Evolutionary conservation across 106 monocot species (phyloP).

Genomic region (Platanthera zijinensis): DNA sequence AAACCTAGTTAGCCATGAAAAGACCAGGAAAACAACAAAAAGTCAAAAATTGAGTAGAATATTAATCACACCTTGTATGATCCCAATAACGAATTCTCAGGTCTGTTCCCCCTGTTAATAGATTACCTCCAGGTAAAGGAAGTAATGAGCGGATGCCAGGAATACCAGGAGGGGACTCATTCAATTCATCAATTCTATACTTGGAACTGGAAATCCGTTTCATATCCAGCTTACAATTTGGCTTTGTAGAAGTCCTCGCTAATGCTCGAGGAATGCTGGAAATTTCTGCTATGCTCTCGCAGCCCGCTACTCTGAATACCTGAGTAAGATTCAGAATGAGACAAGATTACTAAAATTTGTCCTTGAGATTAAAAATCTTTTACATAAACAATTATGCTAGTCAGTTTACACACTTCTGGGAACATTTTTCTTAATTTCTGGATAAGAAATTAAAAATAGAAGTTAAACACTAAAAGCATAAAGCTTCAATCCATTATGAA

Average conservation of each 20-base stretch:
- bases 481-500: background rate
- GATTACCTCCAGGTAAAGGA: constrained; percentile 79
- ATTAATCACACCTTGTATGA: constrained; percentile 49
- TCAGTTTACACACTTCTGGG: background rate
- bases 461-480: background rate
- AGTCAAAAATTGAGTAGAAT: background rate
- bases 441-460: background rate
- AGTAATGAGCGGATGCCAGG: constrained; percentile 69
- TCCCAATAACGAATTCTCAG: constrained; percentile 89
- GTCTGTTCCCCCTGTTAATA: constrained; percentile 85
- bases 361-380: background rate
- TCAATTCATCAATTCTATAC: constrained; percentile 72
- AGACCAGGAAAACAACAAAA: background rate
- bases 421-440: background rate
- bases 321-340: constrained; percentile 21
- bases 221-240: constrained; percentile 35
- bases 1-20: background rate
- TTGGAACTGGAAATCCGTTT: constrained; percentile 45
- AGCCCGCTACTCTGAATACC: constrained; percentile 60
- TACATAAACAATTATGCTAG: background rate
- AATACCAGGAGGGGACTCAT: constrained; percentile 62
- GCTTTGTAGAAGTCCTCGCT: constrained; percentile 41
- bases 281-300: constrained; percentile 51
- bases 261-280: constrained; percentile 55
- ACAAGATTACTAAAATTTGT: background rate